Evolutionary conservation across 2,329 filamentous ascomycete genomes (phyloP), one percentile per base, ranked within the genome.

Genomic region (Geosmithia putterillii): DNA sequence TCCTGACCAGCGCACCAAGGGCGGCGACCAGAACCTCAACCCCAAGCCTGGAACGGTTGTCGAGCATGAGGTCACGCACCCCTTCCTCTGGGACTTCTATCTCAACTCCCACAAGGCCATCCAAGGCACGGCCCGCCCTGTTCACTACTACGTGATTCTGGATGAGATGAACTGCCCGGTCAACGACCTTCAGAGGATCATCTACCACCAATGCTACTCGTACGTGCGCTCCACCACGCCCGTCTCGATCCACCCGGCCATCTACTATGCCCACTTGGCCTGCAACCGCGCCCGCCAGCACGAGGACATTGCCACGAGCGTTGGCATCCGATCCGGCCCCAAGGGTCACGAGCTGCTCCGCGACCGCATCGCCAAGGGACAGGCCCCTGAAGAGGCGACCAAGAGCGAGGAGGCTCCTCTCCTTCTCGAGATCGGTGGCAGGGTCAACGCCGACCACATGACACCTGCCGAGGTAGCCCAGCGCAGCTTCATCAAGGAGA

Each of bases 221-320:
- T 98, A 95, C 56, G 81, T 83, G 44, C 79, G 92, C 15, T 92
- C 89, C 0, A 96, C 89, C 0, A 96, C 90, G 0, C 87, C 92
- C 0, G 89, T 98, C 0, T 95, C 89, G 0, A 63, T 92, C 0
- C 85, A 81, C 50, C 92, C 92, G 0, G 88, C 92, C 0, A 83
- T 96, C 1, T 98, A 98, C 71, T 98, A 98, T 52, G 88, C 94
- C 0, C 92, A 98, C 62, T 64, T 98, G 49, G 88, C 89, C 28
- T 83, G 87, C 8, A 78, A 79, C 45, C 85, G 92, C 41, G 87
- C 86, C 18, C 79, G 80, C 43, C 70, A 79, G 3, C 92, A 98
- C 50, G 81, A 90, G 54, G 59, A 69, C 45, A 51, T 65, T 3
- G 55, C 65, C 0, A 57, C 66, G 0, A 71, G 67, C 15, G 63